These are phyloP conservation scores for Trametes sp. DNA, from an alignment of 1,284 basidiomycete genomes.

Conservation along the genomic window DNA sequence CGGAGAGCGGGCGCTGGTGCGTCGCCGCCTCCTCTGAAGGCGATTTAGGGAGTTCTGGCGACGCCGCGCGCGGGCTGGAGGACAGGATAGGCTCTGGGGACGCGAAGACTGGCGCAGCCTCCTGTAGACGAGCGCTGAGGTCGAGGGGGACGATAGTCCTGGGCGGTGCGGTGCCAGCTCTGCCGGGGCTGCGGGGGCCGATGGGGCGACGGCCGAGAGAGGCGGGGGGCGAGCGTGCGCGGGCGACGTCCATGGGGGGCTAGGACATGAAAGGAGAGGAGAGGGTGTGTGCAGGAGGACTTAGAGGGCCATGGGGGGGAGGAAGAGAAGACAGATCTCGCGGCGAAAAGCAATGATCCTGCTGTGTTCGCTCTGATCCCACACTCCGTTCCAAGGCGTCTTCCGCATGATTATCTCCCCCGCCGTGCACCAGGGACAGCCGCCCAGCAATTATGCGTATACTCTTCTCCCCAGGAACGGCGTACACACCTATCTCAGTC, in stretches of 20 bases:
- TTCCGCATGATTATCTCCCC: constrained; percentile 22
- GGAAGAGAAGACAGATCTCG: constrained; percentile 14
- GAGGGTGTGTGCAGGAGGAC: constrained; percentile 14
- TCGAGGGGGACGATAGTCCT: constrained; percentile 35
- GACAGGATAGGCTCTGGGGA: constrained; percentile 20
- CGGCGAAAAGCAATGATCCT: constrained; percentile 25
- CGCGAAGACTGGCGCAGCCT: constrained; percentile 23
- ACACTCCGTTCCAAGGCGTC: constrained; percentile 17
- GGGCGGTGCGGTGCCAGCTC: constrained; percentile 23
- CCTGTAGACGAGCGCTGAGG: constrained; percentile 32
- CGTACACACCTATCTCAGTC: not conserved
- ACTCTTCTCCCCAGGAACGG: constrained; percentile 8
- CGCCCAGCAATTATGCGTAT: constrained; percentile 21
- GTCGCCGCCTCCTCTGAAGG: not conserved
- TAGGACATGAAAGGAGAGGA: constrained; percentile 18
- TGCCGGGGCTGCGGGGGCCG: constrained; percentile 35
- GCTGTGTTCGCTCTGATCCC: constrained; percentile 18
- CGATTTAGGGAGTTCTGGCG: constrained; percentile 5
- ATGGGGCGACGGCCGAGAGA: constrained; percentile 29
- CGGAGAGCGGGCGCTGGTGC: constrained; percentile 8
- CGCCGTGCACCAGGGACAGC: not conserved
- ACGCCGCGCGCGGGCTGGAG: constrained; percentile 17
- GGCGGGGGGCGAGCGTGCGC: constrained; percentile 32
- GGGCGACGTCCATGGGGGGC: constrained; percentile 32
- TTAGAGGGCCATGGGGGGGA: constrained; percentile 19